Base-by-base conservation (phyloP, 192 early-diverging fungal species). In the Backusella australiensis region DNA sequence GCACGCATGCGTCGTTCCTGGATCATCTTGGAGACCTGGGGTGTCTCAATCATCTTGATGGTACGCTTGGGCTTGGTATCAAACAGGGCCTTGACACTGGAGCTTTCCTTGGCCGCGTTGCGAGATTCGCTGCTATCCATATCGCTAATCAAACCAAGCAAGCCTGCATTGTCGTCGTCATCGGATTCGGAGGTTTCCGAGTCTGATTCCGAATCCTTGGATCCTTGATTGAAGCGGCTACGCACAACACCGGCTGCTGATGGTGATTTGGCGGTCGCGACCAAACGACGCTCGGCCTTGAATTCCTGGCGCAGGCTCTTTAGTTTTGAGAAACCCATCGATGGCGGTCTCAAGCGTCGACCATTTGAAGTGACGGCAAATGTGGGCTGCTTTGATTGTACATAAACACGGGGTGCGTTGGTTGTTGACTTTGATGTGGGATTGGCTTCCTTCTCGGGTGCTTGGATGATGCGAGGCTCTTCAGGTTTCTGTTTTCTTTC, bases 1-100 rank as follows among this genome's bases (percentile, higher is more conserved):
- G 67, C 69, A 11, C 42, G 70, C 19, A 75, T 66, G 14, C 74
- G 68, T 9, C 71, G 65, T 26, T 77, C 26, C 3, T 66, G 32
- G 11, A 84, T 67, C 34, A 67, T 23, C 6, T 49, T 42, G 8
- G 74, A 36, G 14, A 41, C 73, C 3, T 75, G 42, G 6, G 84
- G 78, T 15, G 78, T 77, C 5, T 86, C 85, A 39, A 88, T 74
- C 38, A 88, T 52, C 38, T 88, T 86, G 38, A 78, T 83, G n/a
- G 81, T 81, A n/a, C 86, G 73, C 21, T 71, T 81, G 19, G 77
- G 77, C 21, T 75, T 52, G 53, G 76, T 17, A 17, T 80, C 80
- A 76, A 75, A 79, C 32, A 75, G 32, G 26, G 75, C 78, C 21
- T 82, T 82, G 71, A 78, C 21, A 82, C 39, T 77, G 6, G 75